These are phyloP conservation scores for Isatis tinctoria DNA, from an alignment of 345 rosid genomes.

Conservation along the genomic window DNA sequence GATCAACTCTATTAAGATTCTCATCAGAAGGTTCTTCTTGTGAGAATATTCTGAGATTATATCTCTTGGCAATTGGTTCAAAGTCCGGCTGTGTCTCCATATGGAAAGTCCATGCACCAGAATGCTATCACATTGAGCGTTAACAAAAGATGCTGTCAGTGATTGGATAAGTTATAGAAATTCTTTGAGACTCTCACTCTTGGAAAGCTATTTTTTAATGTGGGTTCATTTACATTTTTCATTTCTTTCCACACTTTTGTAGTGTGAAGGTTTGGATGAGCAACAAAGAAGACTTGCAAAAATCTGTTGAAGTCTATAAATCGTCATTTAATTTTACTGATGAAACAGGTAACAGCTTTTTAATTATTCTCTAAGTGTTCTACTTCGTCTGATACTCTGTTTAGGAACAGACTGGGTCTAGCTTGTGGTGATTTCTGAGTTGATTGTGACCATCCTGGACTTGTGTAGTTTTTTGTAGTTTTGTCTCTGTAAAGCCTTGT, in stretches of 20 bases:
- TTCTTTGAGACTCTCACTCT: not conserved
- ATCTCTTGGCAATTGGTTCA: slow-evolving; percentile 84
- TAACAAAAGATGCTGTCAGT: not conserved
- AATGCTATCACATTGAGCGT: slow-evolving; percentile 58
- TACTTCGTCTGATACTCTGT: slow-evolving; percentile 3
- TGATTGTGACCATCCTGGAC: not conserved
- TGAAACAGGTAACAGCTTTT: slow-evolving; percentile 44
- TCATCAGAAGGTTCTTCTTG: slow-evolving; percentile 35
- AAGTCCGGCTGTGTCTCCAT: slow-evolving; percentile 73
- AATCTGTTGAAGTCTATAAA: slow-evolving; percentile 40
- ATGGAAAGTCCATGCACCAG: slow-evolving; percentile 72
- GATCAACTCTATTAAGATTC: slow-evolving; percentile 69
- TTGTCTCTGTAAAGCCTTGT: not conserved
- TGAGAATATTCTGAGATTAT: slow-evolving; percentile 45
- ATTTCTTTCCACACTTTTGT: slow-evolving; percentile 20
- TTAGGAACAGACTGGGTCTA: not conserved
- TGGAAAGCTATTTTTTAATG: not conserved
- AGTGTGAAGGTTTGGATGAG: slow-evolving; percentile 85
- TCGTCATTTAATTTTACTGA: slow-evolving; percentile 48
- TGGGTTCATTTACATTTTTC: not conserved
- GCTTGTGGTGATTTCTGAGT: not conserved
- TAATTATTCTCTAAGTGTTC: not conserved
- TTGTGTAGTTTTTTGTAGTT: not conserved
- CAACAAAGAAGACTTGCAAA: slow-evolving; percentile 43
- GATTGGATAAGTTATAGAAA: not conserved